A percentile compares a stretch with the other conserved stretches of the same genome.
These are phyloP conservation scores for Trichoderma atrobrunneum DNA, from an alignment of 2,329 filamentous ascomycete species.

Conservation along the genomic window DNA sequence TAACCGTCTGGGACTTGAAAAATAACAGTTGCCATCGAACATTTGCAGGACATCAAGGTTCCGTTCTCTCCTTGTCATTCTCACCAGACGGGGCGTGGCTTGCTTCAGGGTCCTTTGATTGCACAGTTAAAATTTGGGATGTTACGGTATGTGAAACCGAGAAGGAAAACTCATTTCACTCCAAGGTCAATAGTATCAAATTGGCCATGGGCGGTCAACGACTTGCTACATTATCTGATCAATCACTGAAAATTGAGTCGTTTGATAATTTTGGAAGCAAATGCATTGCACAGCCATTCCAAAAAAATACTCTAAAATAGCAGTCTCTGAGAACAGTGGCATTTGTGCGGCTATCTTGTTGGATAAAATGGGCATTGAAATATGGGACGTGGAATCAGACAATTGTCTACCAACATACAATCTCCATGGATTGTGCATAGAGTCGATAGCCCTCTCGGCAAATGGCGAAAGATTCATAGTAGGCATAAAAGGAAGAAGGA, in stretches of 20 bases:
- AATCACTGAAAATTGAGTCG: background rate
- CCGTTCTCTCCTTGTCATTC: slow-evolving; percentile 24
- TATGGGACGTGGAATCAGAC: background rate
- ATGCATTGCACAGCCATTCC: background rate
- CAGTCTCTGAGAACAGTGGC: background rate
- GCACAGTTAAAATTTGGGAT: slow-evolving; percentile 23
- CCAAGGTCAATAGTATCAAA: background rate
- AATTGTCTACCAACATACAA: background rate
- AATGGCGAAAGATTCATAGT: background rate
- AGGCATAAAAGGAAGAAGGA: too few species aligned
- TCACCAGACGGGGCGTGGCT: slow-evolving; percentile 23
- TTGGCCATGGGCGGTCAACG: slow-evolving; percentile 23
- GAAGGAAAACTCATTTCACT: background rate
- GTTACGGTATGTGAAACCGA: background rate
- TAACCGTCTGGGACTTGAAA: background rate
- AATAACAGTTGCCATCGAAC: background rate
- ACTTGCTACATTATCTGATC: slow-evolving; percentile 18
- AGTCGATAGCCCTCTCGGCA: background rate
- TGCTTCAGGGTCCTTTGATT: slow-evolving; percentile 22
- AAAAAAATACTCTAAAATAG: background rate
- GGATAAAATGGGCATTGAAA: background rate
- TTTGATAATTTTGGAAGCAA: slow-evolving; percentile 18
- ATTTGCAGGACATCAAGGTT: slow-evolving; percentile 24
- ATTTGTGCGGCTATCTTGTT: background rate
- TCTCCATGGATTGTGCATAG: too few species aligned